Percentiles rank a stretch among this genome's conserved stretches.
These are phyloP conservation scores for Rhizopogon roseolus DNA, from an alignment of 768 basidiomycete genomes.

Conservation along the genomic window DNA sequence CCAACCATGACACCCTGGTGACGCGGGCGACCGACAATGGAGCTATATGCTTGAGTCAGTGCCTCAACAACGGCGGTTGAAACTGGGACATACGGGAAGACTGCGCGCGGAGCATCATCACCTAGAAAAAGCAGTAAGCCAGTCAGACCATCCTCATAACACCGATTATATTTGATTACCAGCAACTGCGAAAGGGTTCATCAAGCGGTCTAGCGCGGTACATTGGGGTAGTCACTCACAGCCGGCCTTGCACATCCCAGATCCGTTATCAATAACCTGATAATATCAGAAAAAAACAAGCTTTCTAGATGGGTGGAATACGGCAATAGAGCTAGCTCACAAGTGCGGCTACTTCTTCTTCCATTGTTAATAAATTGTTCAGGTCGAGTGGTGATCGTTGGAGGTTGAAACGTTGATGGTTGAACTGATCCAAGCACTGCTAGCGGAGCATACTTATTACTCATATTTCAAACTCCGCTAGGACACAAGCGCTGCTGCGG, in stretches of 20 bases:
- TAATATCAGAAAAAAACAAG: constrained; percentile 1
- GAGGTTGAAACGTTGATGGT: no score
- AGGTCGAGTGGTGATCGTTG: no score
- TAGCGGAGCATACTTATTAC: no score
- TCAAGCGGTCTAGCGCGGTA: constrained; percentile 13
- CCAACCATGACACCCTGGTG: constrained; percentile 97
- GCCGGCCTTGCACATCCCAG: constrained; percentile 99
- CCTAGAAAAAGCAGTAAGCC: constrained; percentile 38
- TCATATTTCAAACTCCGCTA: no score
- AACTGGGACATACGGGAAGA: constrained; percentile 77
- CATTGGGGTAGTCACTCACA: constrained; percentile 48
- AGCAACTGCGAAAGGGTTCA: constrained; percentile 44
- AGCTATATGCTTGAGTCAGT: constrained; percentile 36
- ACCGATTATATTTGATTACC: constrained; percentile 31
- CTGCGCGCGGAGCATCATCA: constrained; percentile 88
- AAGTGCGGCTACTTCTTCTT: constrained; percentile 62
- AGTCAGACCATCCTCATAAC: background rate
- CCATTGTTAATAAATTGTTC: constrained; percentile 36
- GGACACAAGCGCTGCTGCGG: no score
- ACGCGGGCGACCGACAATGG: constrained; percentile 92
- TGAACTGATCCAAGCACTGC: no score
- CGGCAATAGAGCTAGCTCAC: constrained; percentile 22
- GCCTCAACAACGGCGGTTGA: background rate
- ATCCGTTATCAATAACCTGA: constrained; percentile 91
- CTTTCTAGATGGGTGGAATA: background rate